Evolutionary conservation across 2,329 filamentous ascomycete genomes (phyloP), one percentile per base, ranked within the genome.

Genomic region (Curvularia verruculosa): DNA sequence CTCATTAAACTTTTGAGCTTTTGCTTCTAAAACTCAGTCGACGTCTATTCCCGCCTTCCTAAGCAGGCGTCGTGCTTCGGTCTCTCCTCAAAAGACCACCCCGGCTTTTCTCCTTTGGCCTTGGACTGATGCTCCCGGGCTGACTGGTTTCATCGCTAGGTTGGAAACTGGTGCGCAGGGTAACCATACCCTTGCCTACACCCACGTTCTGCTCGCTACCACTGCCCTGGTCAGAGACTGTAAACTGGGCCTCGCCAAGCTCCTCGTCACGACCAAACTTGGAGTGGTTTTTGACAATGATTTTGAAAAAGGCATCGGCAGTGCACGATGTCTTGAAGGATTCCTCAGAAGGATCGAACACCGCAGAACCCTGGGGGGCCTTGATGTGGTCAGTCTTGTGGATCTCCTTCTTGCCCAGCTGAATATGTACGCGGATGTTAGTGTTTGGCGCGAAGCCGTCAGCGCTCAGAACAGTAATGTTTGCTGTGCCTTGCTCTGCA

Each of bases 351-450:
- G 50, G 23, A 19, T 53, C 74, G 18, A 81, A 83, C 59, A 91
- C 85, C n/a, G 73, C 70, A 24, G 60, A 61, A 1, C 89, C 91
- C 1, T 80, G 81, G 3, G 85, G 79, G 0, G 88, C 84, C 76
- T 96, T 96, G 79, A 90, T 85, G 63, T 95, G 89, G 75, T 96
- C 96, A 21, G 93, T 97, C 82, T 98, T 97, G 79, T 93, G 88
- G 44, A 99, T 81, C 44, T 89, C 85, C 79, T 95, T 97, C 39
- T 61, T 60, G 47, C 83, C 84, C 65, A 90, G 86, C 54, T 86
- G 87, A 65, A 96, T 80, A 56, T 85, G 79, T 46, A 96, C 85
- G 69, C 91, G 92, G n/a, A 96, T 79, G 71, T 96, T 91, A 5
- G 91, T 84, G 5, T 86, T 86, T 1, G 88, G 79, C 15, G 92